Base-by-base conservation (phyloP, 768 basidiomycete species). In the Coprinopsis strossmayeri region DNA sequence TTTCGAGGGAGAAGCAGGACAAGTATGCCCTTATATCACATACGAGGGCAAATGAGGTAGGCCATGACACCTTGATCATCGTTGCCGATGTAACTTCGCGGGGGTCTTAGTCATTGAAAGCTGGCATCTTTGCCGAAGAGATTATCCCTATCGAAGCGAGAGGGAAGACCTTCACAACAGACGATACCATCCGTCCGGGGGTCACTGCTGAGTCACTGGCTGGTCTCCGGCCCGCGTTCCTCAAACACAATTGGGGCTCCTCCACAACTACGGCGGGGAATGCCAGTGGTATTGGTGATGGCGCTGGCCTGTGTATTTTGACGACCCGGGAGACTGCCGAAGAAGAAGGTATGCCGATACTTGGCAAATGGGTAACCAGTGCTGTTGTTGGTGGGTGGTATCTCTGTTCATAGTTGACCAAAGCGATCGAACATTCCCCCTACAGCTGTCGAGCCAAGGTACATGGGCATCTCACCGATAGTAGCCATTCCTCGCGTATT, bases 231-330 rank as follows among this genome's bases (percentile, higher is more conserved):
- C 83, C 94, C 3, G 92, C 79, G 2, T 99, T 98, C 64, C 82
- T 84, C 7, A 72, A n/a, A n/a, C n/a, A n/a, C n/a, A n/a, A 84
- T 20, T 90, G 89, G 85, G 87, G 82, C 17, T 65, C 74, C 25
- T 63, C 74, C 3, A 73, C 78, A 1, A 88, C 85, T 0, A 91
- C 89, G 1, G 89, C 87, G 18, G 90, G 89, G 4, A 92, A 92
- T 59, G 85, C 90, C 0, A 90, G 88, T 53, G 88, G 88, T 9
- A 72, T 97, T 13, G 93, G 94, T 1, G 95, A 99, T 60, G 95
- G 96, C 32, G 95, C 91, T 12, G 93, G 88, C 1, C 62, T 93
- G 11, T 82, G 85, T 48, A 75, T 96, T 40, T 65, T 96, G 53
- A 89, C 88, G 2, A 84, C 88, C n/a, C 73, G 93, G 39, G 78